Percentiles rank a stretch among this genome's conserved stretches.
Conservation (phyloP, 1,284 basidiomycete genomes). For the Heliocybe sulcata region DNA sequence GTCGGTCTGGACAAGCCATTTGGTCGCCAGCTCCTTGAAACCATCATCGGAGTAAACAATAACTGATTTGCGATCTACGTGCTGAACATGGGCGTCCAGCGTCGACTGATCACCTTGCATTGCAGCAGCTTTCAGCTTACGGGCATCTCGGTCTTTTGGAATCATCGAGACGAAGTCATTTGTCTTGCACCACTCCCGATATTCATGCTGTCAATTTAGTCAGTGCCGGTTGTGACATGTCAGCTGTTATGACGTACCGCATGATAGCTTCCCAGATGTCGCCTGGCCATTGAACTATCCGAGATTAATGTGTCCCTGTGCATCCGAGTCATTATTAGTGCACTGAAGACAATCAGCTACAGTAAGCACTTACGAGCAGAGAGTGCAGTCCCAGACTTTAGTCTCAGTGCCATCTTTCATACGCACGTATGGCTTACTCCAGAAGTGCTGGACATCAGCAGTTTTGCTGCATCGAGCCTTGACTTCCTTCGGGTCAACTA, state of each 20-base stretch:
- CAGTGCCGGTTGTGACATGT: no score
- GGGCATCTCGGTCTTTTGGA: not conserved
- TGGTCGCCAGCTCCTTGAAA: not conserved
- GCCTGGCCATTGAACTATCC: not conserved
- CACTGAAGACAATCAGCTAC: no score
- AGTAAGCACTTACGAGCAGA: not conserved
- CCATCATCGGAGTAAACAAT: not conserved
- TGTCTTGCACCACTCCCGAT: not conserved
- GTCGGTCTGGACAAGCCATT: not conserved
- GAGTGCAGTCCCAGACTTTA: not conserved
- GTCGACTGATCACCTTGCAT: not conserved
- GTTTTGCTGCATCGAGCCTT: not conserved
- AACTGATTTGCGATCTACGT: not conserved
- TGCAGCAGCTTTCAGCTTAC: not conserved
- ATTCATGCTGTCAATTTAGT: no score
- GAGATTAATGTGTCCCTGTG: not conserved
- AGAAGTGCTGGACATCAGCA: not conserved
- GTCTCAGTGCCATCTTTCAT: not conserved
- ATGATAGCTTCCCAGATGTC: not conserved
- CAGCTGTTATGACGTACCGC: no score
- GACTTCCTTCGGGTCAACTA: not conserved
- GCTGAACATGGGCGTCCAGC: not conserved
- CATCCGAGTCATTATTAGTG: not conserved
- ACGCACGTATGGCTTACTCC: not conserved
- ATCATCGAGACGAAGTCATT: not conserved